phyloP scores from a whole-genome alignment of 2,329 filamentous ascomycete species.

The Drechmeria coniospora region DNA sequence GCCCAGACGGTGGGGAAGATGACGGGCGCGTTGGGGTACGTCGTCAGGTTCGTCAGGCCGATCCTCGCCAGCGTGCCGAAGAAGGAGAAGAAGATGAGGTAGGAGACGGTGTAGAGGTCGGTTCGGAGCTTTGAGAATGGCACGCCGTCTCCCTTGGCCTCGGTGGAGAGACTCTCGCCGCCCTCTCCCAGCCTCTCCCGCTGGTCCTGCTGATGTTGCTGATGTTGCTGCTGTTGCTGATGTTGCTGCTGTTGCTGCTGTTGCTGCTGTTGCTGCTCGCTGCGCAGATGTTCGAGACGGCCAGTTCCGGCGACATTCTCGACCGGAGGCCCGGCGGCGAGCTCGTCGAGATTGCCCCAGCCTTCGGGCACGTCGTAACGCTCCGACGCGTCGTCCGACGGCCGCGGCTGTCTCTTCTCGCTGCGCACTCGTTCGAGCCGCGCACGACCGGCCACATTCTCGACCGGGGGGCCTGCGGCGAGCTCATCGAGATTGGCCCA shows the following conservation, averaged over 20 bases:
- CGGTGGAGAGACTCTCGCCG: too few relatives aligned
- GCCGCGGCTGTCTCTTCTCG: constrained; percentile 1
- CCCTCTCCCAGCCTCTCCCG: too few relatives aligned
- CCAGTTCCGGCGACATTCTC: constrained; percentile 5
- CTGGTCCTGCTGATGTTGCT: constrained; percentile 4
- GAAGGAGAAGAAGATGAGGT: constrained; percentile 74
- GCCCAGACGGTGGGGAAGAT: constrained; percentile 69
- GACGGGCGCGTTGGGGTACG: constrained; percentile 63
- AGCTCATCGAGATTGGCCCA: constrained; percentile 30
- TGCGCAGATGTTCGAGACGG: constrained; percentile 6
- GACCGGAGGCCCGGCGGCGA: constrained; percentile 16
- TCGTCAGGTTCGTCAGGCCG: constrained; percentile 64
- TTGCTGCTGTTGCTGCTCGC: constrained; percentile 4
- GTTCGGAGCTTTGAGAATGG: constrained; percentile 40
- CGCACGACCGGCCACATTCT: constrained; percentile 5
- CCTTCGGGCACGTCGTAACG: constrained; percentile 10
- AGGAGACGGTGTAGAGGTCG: constrained; percentile 57
- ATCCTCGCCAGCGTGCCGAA: constrained; percentile 72
- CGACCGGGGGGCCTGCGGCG: constrained; percentile 14
- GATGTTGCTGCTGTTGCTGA: constrained; percentile 8
- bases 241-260: constrained; percentile 7
- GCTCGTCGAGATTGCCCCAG: constrained; percentile 29
- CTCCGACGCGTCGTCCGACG: not conserved
- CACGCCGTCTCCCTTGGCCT: constrained; percentile 9
- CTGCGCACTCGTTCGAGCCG: constrained; percentile 6